Conservation (phyloP, 257 asterid species). For the Solanum pinnatisectum region DNA sequence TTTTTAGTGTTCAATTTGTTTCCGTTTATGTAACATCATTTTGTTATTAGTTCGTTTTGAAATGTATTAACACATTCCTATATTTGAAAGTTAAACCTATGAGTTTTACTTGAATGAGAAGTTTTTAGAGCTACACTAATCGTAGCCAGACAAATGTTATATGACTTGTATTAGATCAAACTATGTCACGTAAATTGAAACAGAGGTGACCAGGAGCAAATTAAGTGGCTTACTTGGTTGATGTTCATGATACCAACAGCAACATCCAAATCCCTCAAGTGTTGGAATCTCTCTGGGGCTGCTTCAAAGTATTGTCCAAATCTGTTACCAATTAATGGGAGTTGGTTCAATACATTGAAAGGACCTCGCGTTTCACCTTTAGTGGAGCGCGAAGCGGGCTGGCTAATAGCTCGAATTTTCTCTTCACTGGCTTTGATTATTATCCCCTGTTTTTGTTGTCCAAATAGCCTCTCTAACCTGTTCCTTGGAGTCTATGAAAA, state of each 20-base stretch:
- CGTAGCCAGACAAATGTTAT: no score
- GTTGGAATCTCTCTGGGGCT: constrained; percentile 14
- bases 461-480: constrained; percentile 16
- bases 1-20: no score
- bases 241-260: constrained; percentile 33
- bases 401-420: constrained; percentile 31
- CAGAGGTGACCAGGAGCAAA: background rate
- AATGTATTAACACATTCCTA: no score
- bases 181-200: background rate
- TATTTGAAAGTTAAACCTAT: no score
- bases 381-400: background rate
- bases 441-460: constrained; percentile 22
- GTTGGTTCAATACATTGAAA: constrained; percentile 15
- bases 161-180: background rate
- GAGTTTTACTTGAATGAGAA: no score
- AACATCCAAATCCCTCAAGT: constrained; percentile 15
- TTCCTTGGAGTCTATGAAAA: constrained; percentile 9
- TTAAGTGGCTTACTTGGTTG: constrained; percentile 14
- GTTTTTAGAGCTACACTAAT: no score
- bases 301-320: constrained; percentile 26
- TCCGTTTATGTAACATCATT: no score
- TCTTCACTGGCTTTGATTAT: constrained; percentile 24
- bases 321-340: constrained; percentile 10
- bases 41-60: no score
- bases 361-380: constrained; percentile 8